Evolutionary conservation across 2,329 filamentous ascomycete genomes (phyloP).

Genomic region (Sphaerulina musiva): DNA sequence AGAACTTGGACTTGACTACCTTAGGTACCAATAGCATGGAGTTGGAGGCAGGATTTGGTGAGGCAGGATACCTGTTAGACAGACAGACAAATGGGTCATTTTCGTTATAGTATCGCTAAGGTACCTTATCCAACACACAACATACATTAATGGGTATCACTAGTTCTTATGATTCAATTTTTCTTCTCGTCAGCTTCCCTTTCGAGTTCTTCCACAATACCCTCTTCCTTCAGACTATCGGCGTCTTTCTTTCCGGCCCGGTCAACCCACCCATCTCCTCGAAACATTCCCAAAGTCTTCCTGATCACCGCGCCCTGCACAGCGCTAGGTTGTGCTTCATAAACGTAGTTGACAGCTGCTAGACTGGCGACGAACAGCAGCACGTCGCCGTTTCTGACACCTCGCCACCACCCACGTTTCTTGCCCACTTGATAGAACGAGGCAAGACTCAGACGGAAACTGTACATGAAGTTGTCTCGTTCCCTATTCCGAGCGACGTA

Average conservation of each 20-base stretch:
- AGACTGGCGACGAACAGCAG: slow-evolving; percentile 74
- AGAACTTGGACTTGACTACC: too few relatives aligned
- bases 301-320: slow-evolving; percentile 61
- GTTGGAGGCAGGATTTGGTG: too few relatives aligned
- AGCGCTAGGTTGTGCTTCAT: slow-evolving; percentile 63
- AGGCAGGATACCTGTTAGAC: too few relatives aligned
- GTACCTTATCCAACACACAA: background rate
- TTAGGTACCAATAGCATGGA: too few relatives aligned
- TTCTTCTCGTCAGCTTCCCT: slow-evolving; percentile 6
- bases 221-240: slow-evolving; percentile 17
- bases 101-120: too few relatives aligned
- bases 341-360: slow-evolving; percentile 69
- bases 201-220: slow-evolving; percentile 9
- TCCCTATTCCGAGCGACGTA: slow-evolving; percentile 63
- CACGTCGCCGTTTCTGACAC: slow-evolving; percentile 75
- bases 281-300: slow-evolving; percentile 66
- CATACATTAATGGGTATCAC: background rate
- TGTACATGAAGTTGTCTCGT: slow-evolving; percentile 69
- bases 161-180: background rate
- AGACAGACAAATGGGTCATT: too few relatives aligned
- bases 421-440: slow-evolving; percentile 88
- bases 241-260: slow-evolving; percentile 35
- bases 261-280: slow-evolving; percentile 70
- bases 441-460: slow-evolving; percentile 69
- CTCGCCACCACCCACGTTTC: slow-evolving; percentile 82